phyloP scores from a whole-genome alignment of 2,329 filamentous ascomycete species.

The Colletotrichum higginsianum region DNA sequence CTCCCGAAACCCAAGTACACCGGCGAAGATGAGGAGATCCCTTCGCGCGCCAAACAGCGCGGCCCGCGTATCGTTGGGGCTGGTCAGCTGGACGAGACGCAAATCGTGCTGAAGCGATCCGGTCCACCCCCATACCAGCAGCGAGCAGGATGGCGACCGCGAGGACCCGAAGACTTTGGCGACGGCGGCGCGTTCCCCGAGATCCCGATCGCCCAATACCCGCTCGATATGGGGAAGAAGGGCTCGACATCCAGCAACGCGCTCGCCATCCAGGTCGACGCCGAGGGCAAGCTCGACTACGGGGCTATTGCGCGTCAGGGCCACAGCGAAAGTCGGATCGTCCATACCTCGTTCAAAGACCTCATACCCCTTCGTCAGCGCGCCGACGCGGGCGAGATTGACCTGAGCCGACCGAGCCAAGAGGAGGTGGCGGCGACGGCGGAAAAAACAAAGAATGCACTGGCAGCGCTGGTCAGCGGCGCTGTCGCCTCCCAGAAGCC shows the following conservation, averaged over 20 bases:
- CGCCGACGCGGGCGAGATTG: constrained; percentile 92
- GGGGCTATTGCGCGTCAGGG: constrained; percentile 94
- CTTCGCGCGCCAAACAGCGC: constrained; percentile 78
- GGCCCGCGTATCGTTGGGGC: constrained; percentile 87
- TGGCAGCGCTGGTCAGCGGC: constrained; percentile 85
- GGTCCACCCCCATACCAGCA: constrained; percentile 92
- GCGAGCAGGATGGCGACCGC: constrained; percentile 91
- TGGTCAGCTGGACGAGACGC: constrained; percentile 85
- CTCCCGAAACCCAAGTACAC: constrained; percentile 93
- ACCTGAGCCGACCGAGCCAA: constrained; percentile 85
- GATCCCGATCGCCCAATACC: constrained; percentile 93
- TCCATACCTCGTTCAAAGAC: constrained; percentile 97
- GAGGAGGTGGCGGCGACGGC: constrained; percentile 89
- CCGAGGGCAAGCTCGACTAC: constrained; percentile 94
- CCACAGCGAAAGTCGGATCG: constrained; percentile 85
- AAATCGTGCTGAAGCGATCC: constrained; percentile 85
- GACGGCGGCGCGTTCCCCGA: constrained; percentile 98
- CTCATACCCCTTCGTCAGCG: constrained; percentile 94
- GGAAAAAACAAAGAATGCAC: constrained; percentile 88
- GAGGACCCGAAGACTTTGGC: constrained; percentile 90
- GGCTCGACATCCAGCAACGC: constrained; percentile 82
- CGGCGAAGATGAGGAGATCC: constrained; percentile 88
- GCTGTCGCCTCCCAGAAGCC: constrained; percentile 94
- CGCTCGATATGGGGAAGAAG: constrained; percentile 94
- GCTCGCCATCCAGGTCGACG: constrained; percentile 91